Evolutionary conservation across 2,329 filamentous ascomycete species (phyloP), one percentile per base, ranked within the genome.

Genomic region (Trichoderma simmonsii): DNA sequence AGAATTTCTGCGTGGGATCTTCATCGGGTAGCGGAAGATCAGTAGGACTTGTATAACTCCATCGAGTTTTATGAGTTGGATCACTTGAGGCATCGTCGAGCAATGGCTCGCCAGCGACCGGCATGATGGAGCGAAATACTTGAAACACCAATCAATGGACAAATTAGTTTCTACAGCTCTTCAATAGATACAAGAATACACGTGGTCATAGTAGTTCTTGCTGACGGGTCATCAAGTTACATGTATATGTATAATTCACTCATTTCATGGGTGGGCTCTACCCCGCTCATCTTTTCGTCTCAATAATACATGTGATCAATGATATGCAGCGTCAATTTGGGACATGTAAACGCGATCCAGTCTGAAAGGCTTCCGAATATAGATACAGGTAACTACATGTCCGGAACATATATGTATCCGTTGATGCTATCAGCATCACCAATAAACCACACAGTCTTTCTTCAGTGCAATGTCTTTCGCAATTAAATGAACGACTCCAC

Each of bases 401-500:
- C n/a, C n/a, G n/a, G n/a, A n/a, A n/a, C n/a, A n/a, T n/a, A n/a
- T n/a, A n/a, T n/a, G n/a, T n/a, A n/a, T 51, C 11, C n/a, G 11
- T 51, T 51, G 9, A 51, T 24, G 11, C 9, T 12, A 24, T 54
- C 11, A 24, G 11, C 21, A 24, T 12, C 21, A 54, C 11, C 5
- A 54, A 54, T 14, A 2, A 54, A 54, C 3, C 48, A 24, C 14
- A 24, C 11, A 1, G 6, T 21, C 5, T 3, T 15, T 39, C 21
- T 7, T 14, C 14, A 26, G 0, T 18, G 21, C 5, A 9, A 1
- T 1, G 8, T 18, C 4, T 6, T 39, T 30, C 3, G 11, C 9
- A 43, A 2, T 43, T n/a, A 66, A 18, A 24, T 6, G 14, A 21
- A 14, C 91, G 69, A 80, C 79, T 90, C 2, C 82, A 83, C 73